Evolutionary conservation across 2,329 filamentous ascomycete genomes (phyloP).

Genomic region (Arthrobotrys entomopaga): DNA sequence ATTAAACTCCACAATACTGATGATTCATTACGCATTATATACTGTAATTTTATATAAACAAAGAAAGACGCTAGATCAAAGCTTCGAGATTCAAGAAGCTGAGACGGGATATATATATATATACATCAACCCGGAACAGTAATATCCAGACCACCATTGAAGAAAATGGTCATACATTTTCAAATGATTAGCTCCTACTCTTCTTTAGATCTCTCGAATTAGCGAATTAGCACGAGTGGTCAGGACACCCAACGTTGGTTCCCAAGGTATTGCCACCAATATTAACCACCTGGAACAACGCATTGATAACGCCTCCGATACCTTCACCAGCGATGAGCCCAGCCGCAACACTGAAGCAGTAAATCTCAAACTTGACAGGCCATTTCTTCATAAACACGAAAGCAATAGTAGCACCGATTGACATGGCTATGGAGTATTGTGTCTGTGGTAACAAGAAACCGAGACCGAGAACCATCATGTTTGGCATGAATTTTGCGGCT

Average conservation of each 20-base stretch:
- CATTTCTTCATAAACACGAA: constrained; percentile 69
- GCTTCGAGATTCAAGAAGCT: constrained; percentile 12
- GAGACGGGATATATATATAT: too few species aligned
- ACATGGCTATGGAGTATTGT: constrained; percentile 70
- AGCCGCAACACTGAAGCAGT: constrained; percentile 70
- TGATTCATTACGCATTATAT: too few species aligned
- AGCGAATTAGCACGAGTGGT: constrained; percentile 29
- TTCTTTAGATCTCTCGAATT: too few species aligned
- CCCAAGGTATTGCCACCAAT: constrained; percentile 62
- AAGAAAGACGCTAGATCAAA: too few species aligned
- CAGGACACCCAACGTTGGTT: constrained; percentile 63
- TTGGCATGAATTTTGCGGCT: constrained; percentile 68
- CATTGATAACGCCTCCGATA: constrained; percentile 72
- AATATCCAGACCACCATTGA: not conserved
- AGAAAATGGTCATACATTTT: too few species aligned
- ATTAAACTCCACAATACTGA: too few species aligned
- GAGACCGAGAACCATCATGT: constrained; percentile 72
- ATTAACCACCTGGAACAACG: constrained; percentile 65
- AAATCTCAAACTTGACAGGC: constrained; percentile 68
- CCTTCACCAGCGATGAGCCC: constrained; percentile 73
- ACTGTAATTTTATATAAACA: too few species aligned
- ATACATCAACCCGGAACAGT: constrained; percentile 1
- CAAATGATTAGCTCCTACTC: too few species aligned
- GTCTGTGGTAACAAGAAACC: constrained; percentile 70
- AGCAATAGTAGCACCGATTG: constrained; percentile 68